Evolutionary conservation across 768 basidiomycete species (phyloP).

Genomic region (Scleroderma bovista): DNA sequence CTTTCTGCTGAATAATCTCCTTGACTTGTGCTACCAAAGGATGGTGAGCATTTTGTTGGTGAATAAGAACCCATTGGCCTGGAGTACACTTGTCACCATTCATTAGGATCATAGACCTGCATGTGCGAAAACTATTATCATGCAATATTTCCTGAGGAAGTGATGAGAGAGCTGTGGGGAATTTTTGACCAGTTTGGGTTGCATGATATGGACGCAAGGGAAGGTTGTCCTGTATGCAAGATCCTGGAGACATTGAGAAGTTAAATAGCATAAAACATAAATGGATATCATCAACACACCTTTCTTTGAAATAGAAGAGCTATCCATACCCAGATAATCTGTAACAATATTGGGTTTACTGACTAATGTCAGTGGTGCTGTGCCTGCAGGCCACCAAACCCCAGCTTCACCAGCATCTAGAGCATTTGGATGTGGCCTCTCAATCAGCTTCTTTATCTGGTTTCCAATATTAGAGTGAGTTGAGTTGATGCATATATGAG

Average conservation of each 20-base stretch:
- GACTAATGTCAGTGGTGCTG: background rate
- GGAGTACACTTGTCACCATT: conserved; percentile 1
- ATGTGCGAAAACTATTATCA: background rate
- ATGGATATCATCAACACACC: too few relatives aligned
- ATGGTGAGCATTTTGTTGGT: too few relatives aligned
- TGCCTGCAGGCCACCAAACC: background rate
- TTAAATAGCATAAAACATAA: too few relatives aligned
- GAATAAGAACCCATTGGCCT: background rate
- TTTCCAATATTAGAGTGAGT: background rate
- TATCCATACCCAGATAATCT: background rate
- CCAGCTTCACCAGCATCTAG: background rate
- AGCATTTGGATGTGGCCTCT: background rate
- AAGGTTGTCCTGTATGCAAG: background rate
- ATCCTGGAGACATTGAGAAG: background rate
- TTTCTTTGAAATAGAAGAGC: background rate
- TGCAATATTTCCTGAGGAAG: background rate
- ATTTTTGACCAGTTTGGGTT: background rate
- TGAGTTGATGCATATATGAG: background rate
- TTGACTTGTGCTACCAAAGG: background rate
- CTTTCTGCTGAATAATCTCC: background rate
- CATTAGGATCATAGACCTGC: background rate
- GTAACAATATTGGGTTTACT: background rate
- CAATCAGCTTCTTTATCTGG: background rate
- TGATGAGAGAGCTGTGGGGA: background rate
- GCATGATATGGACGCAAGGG: background rate